phyloP scores from a whole-genome alignment of 1,284 basidiomycete species.

The Amylostereum areolatum region DNA sequence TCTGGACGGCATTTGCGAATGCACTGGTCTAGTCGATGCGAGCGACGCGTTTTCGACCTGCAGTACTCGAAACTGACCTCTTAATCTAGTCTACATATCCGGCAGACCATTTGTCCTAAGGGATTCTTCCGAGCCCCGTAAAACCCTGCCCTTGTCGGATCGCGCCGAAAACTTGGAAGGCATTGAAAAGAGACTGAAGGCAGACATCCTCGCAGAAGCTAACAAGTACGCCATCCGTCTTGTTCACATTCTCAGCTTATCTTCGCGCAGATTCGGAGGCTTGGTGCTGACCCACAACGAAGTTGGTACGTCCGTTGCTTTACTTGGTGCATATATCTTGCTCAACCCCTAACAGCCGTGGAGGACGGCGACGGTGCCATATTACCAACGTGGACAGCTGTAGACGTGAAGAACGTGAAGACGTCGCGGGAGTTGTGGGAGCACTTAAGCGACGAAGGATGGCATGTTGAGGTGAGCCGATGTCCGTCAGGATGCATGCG shows the following conservation, averaged over 20 bases:
- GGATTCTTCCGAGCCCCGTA: conserved; percentile 82
- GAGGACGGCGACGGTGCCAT: conserved; percentile 78
- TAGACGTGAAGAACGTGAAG: conserved; percentile 79
- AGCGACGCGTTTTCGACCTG: too few relatives aligned
- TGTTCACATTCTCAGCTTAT: conserved; percentile 3
- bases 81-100: conserved; percentile 74
- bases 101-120: conserved; percentile 95
- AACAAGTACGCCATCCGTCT: conserved; percentile 42
- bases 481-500: conserved; percentile 1
- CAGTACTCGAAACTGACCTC: conserved; percentile 3
- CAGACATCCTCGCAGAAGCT: conserved; percentile 91
- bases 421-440: conserved; percentile 89
- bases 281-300: conserved; percentile 93
- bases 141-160: conserved; percentile 81
- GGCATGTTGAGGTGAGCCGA: conserved; percentile 76
- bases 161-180: conserved; percentile 93
- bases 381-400: conserved; percentile 91
- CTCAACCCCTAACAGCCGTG: conserved; percentile 34
- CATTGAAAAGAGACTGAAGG: conserved; percentile 88
- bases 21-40: too few relatives aligned
- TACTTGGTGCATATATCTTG: neutral
- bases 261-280: conserved; percentile 68
- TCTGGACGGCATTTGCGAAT: too few relatives aligned
- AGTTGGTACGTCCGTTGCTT: conserved; percentile 42
- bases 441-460: conserved; percentile 74